Base-by-base conservation (phyloP, 179 eudicot species). In the Camellia oleifera region DNA sequence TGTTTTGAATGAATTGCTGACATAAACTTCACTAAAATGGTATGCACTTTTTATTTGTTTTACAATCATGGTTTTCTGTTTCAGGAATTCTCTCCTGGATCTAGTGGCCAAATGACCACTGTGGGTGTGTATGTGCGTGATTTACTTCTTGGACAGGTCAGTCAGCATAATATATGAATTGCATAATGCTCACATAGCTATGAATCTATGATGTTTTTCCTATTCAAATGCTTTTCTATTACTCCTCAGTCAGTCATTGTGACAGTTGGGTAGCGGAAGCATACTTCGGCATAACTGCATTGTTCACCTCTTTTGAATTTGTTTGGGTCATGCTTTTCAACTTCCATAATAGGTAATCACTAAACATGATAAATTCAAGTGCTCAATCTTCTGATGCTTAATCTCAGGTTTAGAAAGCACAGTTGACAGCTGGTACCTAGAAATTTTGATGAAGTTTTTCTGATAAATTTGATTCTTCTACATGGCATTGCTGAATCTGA, bases 81-180 rank as follows among this genome's bases (percentile, higher is more conserved):
- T 62, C 84, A 96, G 99, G 99, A 94, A 84, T 96, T 96, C 88
- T 91, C 99, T 48, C 99, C 99, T 80, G 99, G 99, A 81, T 96
- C 97, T 7, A 88, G 77, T 86, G 97, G 97, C 40, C 91, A 82
- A 81, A 89, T 90, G 97, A 89, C 98, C 32, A 96, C 98, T 76
- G 92, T 96, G 99, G 99, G 98, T 62, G 97, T 91, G 23, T 96
- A 96, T 83, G 91, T 92, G 83, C 94, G 99, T 42, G 99, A 96
- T 85, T 85, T 96, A 81, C 97, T 96, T 86, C 99, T 96, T 78
- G 99, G 99, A 80, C 99, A 96, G 99, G 99, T 96, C 70, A 80
- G 88, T 84, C 68, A 76, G 52, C 32, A 20, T 50, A 48, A 14
- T 57, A 61, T 70, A 26, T 63, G 65, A 53, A 40, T 20, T 44